Conservation (phyloP, 371 early-diverging fungal species). For the Sporodiniella umbellata region DNA sequence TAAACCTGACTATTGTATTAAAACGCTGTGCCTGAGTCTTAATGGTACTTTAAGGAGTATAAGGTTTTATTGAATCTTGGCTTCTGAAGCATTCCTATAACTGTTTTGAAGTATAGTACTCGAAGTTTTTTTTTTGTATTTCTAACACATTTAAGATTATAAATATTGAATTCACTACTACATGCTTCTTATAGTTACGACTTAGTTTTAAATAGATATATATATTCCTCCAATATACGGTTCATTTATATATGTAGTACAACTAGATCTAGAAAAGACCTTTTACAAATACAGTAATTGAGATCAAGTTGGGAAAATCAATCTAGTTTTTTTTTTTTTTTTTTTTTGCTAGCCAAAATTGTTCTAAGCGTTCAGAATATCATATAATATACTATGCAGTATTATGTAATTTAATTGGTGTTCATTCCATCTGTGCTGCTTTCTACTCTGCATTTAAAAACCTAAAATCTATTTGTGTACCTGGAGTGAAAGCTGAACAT, state of each 20-base stretch:
- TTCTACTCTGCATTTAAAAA: not conserved
- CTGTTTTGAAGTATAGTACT: too few species aligned
- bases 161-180: too few species aligned
- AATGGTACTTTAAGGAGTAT: not conserved
- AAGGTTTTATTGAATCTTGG: conserved; percentile 23
- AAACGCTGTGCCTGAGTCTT: not conserved
- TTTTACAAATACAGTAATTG: conserved; percentile 17
- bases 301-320: not conserved
- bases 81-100: too few species aligned
- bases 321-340: not conserved
- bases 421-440: conserved; percentile 9
- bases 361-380: not conserved
- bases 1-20: not conserved
- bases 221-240: not conserved
- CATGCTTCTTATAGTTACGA: too few species aligned
- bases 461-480: not conserved
- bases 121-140: too few species aligned
- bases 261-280: conserved; percentile 8
- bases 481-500: too few species aligned
- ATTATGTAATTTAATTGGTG: conserved; percentile 7
- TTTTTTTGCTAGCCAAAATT: not conserved
- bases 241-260: conserved; percentile 4
- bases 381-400: conserved; percentile 11
- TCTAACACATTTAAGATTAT: too few species aligned
- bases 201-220: too few species aligned